Evolutionary conservation across 768 basidiomycete species (phyloP).

Genomic region (Trametes villosa): DNA sequence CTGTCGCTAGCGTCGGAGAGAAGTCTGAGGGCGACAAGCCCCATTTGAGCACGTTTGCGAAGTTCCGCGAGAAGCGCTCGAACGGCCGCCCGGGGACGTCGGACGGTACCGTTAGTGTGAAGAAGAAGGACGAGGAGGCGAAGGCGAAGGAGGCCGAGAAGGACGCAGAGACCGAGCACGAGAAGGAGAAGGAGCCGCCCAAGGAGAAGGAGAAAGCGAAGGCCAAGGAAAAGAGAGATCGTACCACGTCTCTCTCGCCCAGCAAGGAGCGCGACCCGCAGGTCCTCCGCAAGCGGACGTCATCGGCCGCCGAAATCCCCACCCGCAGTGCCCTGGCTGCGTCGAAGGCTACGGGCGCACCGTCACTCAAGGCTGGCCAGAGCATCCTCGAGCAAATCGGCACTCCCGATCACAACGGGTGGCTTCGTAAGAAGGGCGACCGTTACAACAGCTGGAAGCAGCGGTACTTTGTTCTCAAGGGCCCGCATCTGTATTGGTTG

Average conservation of each 20-base stretch:
- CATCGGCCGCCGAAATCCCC: slow-evolving; percentile 24
- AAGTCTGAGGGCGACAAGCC: slow-evolving; percentile 49
- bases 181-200: slow-evolving; percentile 16
- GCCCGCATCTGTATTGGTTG: slow-evolving; percentile 87
- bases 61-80: slow-evolving; percentile 44
- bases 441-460: slow-evolving; percentile 92
- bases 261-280: slow-evolving; percentile 41
- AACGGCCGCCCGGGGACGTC: slow-evolving; percentile 49
- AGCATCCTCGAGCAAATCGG: slow-evolving; percentile 92
- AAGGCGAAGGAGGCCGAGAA: slow-evolving; percentile 30
- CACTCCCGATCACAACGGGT: slow-evolving; percentile 85
- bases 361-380: slow-evolving; percentile 48
- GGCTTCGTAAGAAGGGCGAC: slow-evolving; percentile 96
- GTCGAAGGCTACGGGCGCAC: slow-evolving; percentile 10
- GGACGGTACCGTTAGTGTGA: slow-evolving; percentile 33
- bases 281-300: slow-evolving; percentile 61
- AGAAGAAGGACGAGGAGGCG: slow-evolving; percentile 12
- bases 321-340: slow-evolving; percentile 10
- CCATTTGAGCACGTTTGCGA: slow-evolving; percentile 28
- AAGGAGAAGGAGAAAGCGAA: slow-evolving; percentile 23
- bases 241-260: slow-evolving; percentile 24
- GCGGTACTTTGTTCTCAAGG: slow-evolving; percentile 92
- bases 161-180: slow-evolving; percentile 22
- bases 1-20: slow-evolving; percentile 37
- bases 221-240: slow-evolving; percentile 31